These are phyloP conservation scores for Euphorbia corollata DNA, from an alignment of 441 rosid genomes.

Conservation along the genomic window DNA sequence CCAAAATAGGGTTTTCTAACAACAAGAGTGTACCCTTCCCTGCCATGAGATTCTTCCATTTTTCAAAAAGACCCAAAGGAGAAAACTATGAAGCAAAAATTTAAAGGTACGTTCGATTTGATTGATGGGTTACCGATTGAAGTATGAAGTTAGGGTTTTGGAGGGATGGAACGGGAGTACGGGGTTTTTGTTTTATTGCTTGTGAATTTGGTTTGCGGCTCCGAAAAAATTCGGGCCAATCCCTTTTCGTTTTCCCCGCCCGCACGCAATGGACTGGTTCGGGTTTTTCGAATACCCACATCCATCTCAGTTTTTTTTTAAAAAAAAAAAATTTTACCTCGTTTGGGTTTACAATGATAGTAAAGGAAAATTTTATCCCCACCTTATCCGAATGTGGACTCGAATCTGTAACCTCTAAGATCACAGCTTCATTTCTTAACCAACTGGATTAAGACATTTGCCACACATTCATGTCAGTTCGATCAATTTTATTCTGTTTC, in stretches of 20 bases:
- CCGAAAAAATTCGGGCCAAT: background rate
- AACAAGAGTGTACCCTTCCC: slow-evolving; percentile 43
- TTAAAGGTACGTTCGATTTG: background rate
- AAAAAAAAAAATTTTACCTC: too few species aligned
- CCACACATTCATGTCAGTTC: too few species aligned
- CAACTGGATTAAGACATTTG: too few species aligned
- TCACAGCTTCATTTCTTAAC: too few species aligned
- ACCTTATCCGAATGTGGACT: too few species aligned
- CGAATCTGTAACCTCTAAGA: too few species aligned
- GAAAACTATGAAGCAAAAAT: background rate
- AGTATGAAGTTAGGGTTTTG: background rate
- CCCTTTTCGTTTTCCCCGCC: background rate
- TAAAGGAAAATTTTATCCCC: too few species aligned
- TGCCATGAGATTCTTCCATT: slow-evolving; percentile 24
- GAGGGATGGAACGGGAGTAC: background rate
- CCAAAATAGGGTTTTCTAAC: slow-evolving; percentile 61
- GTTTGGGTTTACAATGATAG: too few species aligned
- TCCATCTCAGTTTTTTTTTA: background rate
- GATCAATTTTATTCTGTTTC: too few species aligned
- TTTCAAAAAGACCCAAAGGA: background rate
- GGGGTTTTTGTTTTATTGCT: background rate
- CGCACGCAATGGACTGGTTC: background rate
- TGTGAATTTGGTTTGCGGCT: background rate
- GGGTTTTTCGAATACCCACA: background rate
- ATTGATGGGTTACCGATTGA: background rate